Base-by-base conservation (phyloP, 2,329 filamentous ascomycete species). In the Beauveria asiatica region DNA sequence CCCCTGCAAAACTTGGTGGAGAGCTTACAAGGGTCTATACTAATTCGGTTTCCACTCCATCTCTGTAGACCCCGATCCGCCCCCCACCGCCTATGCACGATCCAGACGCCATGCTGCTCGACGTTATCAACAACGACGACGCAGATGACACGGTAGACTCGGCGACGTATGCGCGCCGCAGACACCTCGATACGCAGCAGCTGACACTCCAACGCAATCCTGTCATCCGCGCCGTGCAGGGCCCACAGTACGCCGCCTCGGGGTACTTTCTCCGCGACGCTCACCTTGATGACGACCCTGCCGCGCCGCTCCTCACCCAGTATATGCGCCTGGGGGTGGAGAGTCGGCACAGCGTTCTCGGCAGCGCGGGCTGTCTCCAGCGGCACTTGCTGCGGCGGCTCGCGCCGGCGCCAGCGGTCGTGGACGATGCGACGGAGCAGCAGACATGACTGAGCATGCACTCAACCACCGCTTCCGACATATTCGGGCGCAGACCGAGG, bases 161-260 rank as follows among this genome's bases (percentile, higher is more conserved):
- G 8, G 57, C 57, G n/a, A 53, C 57, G 6, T 68, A 71, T 56
- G 62, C 72, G 6, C 65, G 65, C n/a, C 62, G 64, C 3, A 68
- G 59, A 5, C 73, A 68, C 25, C 63, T 86, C 0, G 64, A 69
- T 1, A 69, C 68, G 4, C 66, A 70, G 0, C 74, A 79, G 61
- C 70, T 86, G 0, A 62, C 67, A 1, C 62, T 78, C 0, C 73
- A 77, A 56, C 68, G 70, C 0, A 75, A 83, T 63, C 78, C 73
- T 2, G 74, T 75, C 6, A 70, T 85, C 30, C 83, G 83, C 30
- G 80, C 76, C 6, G 75, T 85, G 2, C 79, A 87, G 65, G 84
- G 83, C 1, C 77, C 78, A 0, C 69, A 71, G 3, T 87, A 87
- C 65, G 62, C 70, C 1, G 64, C 70, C 1, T 77, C 79, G 0